Evolutionary conservation across 345 rosid genomes (phyloP), one percentile per base, ranked within the genome.

Genomic region (Salix suchowensis): DNA sequence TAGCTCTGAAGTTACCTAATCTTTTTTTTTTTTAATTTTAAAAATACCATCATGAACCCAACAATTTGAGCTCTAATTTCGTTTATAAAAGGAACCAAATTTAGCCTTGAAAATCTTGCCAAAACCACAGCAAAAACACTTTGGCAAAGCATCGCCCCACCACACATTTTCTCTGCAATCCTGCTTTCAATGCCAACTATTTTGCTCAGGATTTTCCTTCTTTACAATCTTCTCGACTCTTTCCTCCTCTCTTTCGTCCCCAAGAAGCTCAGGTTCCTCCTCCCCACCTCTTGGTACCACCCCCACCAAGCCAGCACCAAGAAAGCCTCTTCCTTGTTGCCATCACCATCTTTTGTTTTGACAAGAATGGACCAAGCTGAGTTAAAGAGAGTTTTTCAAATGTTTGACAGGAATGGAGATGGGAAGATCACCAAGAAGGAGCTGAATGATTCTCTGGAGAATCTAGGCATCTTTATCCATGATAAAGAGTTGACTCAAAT

Each of bases 371-470:
- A 88, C 24, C 69, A 80, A 0, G 40, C 82, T 4, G 98, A 92
- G 85, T 84, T 92, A 21, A 78, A 83, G 46, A 83, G 88, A 4
- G 90, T 94, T n/a, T 94, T 94, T 78, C 89, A 90, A 64, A 85
- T 88, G 91, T 94, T 94, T 52, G 98, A 94, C 78, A 85, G 85
- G 72, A 87, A 94, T 18, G 94, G 94, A 3, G 97, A 94, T 71
- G 97, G 97, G 0, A 67, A 82, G 8, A 91, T 93, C 80, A 84
- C 95, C 3, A 84, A 81, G 79, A 72, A 87, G 73, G 98, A 94
- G 88, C 76, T 94, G 11, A 83, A 70, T 24, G 86, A 89, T 46
- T 92, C 97, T 1, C 76, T 94, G 26, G 72, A 87, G 81, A 92
- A 88, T 76, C 81, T 94, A 8, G 97, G 95, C 12, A 89, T 94